Percentiles rank a stretch among this genome's conserved stretches.
phyloP scores from a whole-genome alignment of 176 grass and related monocot species.

The Oryza longistaminata region DNA sequence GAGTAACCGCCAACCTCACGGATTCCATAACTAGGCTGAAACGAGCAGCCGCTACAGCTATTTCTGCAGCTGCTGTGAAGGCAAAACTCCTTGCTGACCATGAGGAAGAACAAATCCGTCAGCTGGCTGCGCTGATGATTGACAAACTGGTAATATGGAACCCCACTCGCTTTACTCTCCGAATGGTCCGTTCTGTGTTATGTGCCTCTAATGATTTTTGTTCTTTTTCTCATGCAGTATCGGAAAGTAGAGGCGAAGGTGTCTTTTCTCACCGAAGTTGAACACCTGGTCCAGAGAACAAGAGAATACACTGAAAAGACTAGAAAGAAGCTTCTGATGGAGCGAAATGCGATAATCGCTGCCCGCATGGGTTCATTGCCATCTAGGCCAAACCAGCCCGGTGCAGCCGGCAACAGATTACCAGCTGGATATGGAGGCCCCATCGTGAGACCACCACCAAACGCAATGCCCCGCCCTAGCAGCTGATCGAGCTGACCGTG shows the following conservation, averaged over 20 bases:
- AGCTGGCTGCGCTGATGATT: conserved; percentile 71
- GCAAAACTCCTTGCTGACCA: conserved; percentile 82
- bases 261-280: conserved; percentile 71
- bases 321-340: conserved; percentile 77
- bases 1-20: conserved; percentile 21
- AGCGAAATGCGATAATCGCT: conserved; percentile 83
- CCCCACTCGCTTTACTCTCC: neutral
- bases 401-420: conserved; percentile 55
- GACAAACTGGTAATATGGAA: conserved; percentile 76
- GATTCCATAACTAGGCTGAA: conserved; percentile 74
- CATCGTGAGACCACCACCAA: conserved; percentile 34
- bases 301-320: conserved; percentile 88
- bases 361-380: conserved; percentile 63
- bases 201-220: neutral
- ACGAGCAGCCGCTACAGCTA: conserved; percentile 75
- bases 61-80: conserved; percentile 90
- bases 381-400: conserved; percentile 53
- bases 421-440: conserved; percentile 58
- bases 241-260: conserved; percentile 87
- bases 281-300: conserved; percentile 61
- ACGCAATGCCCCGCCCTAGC: conserved; percentile 40
- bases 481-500: neutral
- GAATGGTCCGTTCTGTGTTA: conserved; percentile 2
- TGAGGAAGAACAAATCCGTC: conserved; percentile 81
- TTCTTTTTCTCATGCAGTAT: conserved; percentile 54